These are phyloP conservation scores for Ascochyta koolunga DNA, from an alignment of 2,329 filamentous ascomycete species.

Conservation along the genomic window DNA sequence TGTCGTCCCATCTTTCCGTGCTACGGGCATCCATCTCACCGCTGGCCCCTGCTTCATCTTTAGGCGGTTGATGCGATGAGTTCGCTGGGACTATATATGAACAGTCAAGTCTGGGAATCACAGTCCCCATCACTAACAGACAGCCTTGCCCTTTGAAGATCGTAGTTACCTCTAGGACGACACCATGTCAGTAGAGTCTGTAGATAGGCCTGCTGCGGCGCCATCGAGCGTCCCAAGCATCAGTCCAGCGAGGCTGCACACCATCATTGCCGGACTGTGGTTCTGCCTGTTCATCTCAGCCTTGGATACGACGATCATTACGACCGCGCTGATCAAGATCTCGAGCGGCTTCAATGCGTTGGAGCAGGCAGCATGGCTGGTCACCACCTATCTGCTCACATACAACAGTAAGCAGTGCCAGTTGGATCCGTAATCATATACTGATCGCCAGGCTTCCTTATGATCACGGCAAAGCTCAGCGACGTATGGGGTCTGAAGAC, in stretches of 20 bases:
- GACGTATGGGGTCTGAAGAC: constrained; percentile 39
- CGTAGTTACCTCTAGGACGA: neutral
- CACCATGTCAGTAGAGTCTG: neutral
- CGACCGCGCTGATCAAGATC: constrained; percentile 40
- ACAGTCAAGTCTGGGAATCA: neutral
- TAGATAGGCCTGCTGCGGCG: neutral
- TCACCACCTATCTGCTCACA: constrained; percentile 42
- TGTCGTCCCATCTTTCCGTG: constrained; percentile 1
- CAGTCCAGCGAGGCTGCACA: constrained; percentile 29
- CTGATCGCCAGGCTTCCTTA: constrained; percentile 35
- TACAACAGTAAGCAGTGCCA: constrained; percentile 30
- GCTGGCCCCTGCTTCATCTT: neutral
- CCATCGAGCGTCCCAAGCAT: constrained; percentile 26
- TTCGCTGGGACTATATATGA: too few relatives aligned
- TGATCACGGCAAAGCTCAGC: constrained; percentile 43
- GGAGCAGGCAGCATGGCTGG: constrained; percentile 39
- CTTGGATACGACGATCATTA: constrained; percentile 42
- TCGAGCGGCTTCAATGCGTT: constrained; percentile 36
- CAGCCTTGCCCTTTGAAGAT: neutral
- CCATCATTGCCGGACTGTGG: constrained; percentile 41
- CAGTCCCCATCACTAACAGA: neutral
- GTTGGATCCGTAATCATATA: neutral
- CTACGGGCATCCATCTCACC: neutral
- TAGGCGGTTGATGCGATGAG: constrained; percentile 3
- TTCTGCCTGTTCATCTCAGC: constrained; percentile 43